phyloP scores from a whole-genome alignment of 2,329 filamentous ascomycete species.

The Phaeosphaeriaceae sp. region DNA sequence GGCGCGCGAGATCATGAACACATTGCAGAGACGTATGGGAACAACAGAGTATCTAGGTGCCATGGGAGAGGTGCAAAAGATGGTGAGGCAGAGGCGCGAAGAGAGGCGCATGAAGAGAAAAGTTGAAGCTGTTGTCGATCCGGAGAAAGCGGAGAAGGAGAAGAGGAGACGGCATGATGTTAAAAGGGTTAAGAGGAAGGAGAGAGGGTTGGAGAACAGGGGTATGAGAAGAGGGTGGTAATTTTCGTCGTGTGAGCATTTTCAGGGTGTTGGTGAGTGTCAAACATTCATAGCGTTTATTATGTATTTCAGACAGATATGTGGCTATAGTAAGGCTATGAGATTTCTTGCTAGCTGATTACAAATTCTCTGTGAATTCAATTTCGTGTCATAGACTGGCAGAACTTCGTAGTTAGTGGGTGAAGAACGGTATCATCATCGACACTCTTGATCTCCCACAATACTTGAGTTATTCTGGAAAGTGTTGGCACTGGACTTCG shows the following conservation, averaged over 20 bases:
- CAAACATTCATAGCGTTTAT: not conserved
- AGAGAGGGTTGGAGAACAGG: slow-evolving; percentile 75
- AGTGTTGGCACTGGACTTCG: too few relatives aligned
- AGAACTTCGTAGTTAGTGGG: too few relatives aligned
- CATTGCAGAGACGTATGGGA: slow-evolving; percentile 84
- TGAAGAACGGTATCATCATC: not conserved
- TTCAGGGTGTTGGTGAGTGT: not conserved
- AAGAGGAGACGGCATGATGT: slow-evolving; percentile 77
- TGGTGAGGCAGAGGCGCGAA: slow-evolving; percentile 73
- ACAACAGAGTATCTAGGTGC: slow-evolving; percentile 78
- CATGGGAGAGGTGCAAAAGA: slow-evolving; percentile 74
- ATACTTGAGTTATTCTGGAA: too few relatives aligned
- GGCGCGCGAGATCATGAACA: slow-evolving; percentile 78
- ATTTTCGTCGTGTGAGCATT: not conserved
- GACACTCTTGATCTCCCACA: not conserved
- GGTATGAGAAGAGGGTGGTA: slow-evolving; percentile 74
- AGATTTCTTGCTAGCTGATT: not conserved
- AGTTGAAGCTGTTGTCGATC: slow-evolving; percentile 83
- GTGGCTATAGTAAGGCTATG: not conserved
- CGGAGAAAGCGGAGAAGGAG: slow-evolving; percentile 75
- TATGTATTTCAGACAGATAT: not conserved
- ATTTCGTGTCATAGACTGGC: not conserved
- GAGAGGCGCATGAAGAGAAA: slow-evolving; percentile 82
- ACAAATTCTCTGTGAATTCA: not conserved
- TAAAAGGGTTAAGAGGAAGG: slow-evolving; percentile 65